phyloP scores from a whole-genome alignment of 129 eudicot genomes.

The Dittrichia graveolens region DNA sequence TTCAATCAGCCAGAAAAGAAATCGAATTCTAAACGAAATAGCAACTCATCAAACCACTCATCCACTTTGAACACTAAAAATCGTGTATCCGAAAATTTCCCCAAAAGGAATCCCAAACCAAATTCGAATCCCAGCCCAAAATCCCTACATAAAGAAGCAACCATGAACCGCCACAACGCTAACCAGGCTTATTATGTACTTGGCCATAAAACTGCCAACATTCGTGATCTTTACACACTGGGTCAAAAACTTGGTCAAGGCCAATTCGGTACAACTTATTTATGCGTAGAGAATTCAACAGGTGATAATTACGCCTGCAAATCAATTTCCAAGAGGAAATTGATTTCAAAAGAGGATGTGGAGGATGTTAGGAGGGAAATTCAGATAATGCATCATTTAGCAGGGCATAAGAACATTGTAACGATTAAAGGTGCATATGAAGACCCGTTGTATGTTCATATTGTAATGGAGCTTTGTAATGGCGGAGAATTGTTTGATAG shows the following conservation, averaged over 20 bases:
- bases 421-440: too few relatives aligned
- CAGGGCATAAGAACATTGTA: too few relatives aligned
- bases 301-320: too few relatives aligned
- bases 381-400: too few relatives aligned
- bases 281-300: too few relatives aligned
- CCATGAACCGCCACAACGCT: constrained; percentile 50
- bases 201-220: constrained; percentile 43
- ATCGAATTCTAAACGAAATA: constrained; percentile 42
- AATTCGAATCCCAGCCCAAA: not conserved
- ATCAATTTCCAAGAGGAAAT: too few relatives aligned
- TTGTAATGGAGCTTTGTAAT: constrained; percentile 32
- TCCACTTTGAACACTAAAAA: constrained; percentile 42
- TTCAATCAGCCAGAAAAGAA: constrained; percentile 56
- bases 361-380: too few relatives aligned
- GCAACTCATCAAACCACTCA: constrained; percentile 38
- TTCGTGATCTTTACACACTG: too few relatives aligned
- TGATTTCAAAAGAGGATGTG: too few relatives aligned
- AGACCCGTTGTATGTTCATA: not conserved
- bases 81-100: constrained; percentile 43
- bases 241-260: too few relatives aligned
- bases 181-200: constrained; percentile 58
- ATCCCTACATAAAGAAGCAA: constrained; percentile 37
- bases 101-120: constrained; percentile 13
- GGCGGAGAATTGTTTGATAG: constrained; percentile 24
- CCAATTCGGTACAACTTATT: too few relatives aligned